Evolutionary conservation across 495 filamentous ascomycete species (phyloP).

Genomic region (Neurospora tetrasperma): DNA sequence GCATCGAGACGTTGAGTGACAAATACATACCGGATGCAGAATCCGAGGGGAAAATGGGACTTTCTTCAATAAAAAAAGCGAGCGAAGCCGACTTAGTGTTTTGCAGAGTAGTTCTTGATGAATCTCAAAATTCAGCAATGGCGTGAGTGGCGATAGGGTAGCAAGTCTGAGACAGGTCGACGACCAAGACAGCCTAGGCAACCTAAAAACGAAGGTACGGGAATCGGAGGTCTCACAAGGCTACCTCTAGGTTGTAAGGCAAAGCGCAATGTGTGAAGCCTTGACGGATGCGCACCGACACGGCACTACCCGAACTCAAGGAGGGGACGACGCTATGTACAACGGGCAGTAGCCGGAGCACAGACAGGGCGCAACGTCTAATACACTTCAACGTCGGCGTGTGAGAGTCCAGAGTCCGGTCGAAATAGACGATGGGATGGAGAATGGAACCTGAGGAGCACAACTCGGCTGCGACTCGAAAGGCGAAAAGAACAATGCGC

Average conservation of each 20-base stretch:
- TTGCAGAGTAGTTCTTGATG: neutral
- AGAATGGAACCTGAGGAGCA: neutral
- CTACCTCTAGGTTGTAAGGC: neutral
- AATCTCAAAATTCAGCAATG: neutral
- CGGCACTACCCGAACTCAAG: neutral
- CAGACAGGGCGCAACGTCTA: neutral
- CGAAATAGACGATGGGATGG: neutral
- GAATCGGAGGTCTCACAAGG: neutral
- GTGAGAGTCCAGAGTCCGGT: neutral
- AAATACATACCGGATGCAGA: neutral
- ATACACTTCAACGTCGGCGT: neutral
- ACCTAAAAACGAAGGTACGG: neutral
- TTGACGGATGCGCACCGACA: neutral
- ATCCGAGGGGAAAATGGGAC: neutral
- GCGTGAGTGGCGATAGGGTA: neutral
- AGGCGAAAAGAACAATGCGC: neutral
- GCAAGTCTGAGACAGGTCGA: neutral
- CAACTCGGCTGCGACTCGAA: neutral
- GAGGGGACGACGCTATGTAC: neutral
- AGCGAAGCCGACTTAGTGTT: neutral
- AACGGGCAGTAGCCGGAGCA: neutral
- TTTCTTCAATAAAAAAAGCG: neutral
- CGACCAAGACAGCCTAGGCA: neutral
- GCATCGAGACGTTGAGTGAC: neutral
- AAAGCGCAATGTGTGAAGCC: neutral